Percentiles rank a stretch among this genome's conserved stretches.
phyloP scores from a whole-genome alignment of 306 rosid species.

The Prunus fruticosa region DNA sequence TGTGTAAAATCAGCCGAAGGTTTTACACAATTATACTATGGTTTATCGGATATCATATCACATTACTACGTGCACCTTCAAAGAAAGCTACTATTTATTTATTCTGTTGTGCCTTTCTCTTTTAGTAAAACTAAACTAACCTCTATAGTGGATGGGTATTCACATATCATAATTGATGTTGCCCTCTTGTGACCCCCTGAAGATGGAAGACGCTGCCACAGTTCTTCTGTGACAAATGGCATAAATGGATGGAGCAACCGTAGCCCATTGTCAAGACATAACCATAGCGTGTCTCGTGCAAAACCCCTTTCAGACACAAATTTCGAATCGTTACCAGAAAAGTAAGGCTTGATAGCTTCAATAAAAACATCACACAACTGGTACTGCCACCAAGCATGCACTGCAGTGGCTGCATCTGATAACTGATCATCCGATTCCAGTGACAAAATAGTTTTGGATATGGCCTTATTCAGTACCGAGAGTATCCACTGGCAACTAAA shows the following conservation, averaged over 20 bases:
- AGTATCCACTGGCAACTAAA: constrained; percentile 95
- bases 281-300: constrained; percentile 86
- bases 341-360: constrained; percentile 89
- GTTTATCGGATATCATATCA: constrained; percentile 88
- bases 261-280: constrained; percentile 89
- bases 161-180: constrained; percentile 76
- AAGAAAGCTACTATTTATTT: too few species aligned
- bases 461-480: constrained; percentile 72
- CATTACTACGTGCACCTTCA: constrained; percentile 30
- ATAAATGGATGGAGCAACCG: constrained; percentile 96
- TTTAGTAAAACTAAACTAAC: constrained; percentile 40
- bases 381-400: constrained; percentile 95
- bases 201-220: constrained; percentile 98
- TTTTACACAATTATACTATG: constrained; percentile 24
- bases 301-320: constrained; percentile 51
- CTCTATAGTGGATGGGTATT: constrained; percentile 71
- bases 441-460: constrained; percentile 48
- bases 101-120: too few species aligned
- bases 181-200: constrained; percentile 44
- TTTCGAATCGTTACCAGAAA: constrained; percentile 56
- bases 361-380: constrained; percentile 94
- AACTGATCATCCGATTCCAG: constrained; percentile 68
- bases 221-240: constrained; percentile 96
- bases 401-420: constrained; percentile 79
- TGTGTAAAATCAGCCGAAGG: too few species aligned